Evolutionary conservation across 164 flowering plant genomes (phyloP).

Genomic region (Macadamia tetraphylla): DNA sequence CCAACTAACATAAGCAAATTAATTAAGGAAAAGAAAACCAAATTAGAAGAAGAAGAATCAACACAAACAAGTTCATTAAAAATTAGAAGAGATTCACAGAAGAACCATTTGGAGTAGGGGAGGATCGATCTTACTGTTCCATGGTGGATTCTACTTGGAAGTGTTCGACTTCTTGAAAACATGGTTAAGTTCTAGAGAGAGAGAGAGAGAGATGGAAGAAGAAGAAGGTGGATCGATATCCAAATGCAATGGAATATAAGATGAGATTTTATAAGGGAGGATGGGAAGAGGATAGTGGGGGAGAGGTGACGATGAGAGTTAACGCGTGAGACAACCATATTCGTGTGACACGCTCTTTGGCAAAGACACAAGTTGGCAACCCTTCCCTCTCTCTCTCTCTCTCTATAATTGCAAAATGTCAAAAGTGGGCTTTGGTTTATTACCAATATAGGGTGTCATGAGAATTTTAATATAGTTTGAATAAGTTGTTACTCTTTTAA

Average conservation of each 20-base stretch:
- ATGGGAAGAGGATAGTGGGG: background rate
- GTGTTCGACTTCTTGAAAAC: constrained; percentile 33
- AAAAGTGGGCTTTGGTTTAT: too few species aligned
- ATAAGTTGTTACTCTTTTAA: too few species aligned
- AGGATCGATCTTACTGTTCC: constrained; percentile 25
- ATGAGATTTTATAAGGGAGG: constrained; percentile 7
- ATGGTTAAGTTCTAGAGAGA: background rate
- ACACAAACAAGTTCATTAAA: background rate
- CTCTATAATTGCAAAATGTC: too few species aligned
- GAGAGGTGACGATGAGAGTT: background rate
- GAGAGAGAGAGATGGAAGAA: background rate
- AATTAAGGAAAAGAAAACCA: background rate
- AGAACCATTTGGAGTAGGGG: background rate
- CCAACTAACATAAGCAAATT: constrained; percentile 19
- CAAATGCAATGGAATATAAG: background rate
- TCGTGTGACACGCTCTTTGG: background rate
- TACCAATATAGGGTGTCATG: too few species aligned
- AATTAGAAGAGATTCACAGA: background rate
- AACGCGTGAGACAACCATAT: background rate
- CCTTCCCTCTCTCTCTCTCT: too few species aligned
- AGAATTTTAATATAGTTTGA: too few species aligned
- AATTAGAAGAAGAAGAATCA: too few species aligned
- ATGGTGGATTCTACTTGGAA: constrained; percentile 44
- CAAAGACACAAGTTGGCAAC: too few species aligned
- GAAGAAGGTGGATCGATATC: background rate